Evolutionary conservation across 1,284 basidiomycete genomes (phyloP), one percentile per base, ranked within the genome.

Genomic region (Apiotrichum brassicae): DNA sequence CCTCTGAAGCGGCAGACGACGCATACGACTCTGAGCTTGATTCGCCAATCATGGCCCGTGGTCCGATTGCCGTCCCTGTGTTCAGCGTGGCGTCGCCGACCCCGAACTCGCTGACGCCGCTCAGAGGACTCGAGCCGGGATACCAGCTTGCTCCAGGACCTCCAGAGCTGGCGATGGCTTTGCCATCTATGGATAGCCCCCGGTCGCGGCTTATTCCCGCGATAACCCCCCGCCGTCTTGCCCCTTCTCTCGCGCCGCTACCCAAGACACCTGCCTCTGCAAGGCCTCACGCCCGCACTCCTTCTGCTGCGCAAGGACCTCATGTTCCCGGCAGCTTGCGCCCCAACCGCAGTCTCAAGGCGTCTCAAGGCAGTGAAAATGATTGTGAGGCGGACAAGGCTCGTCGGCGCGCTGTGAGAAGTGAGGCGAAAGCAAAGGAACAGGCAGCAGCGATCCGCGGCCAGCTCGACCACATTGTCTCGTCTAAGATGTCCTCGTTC

Each of bases 41-140:
- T 37, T 70, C 66, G 4, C 65, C 66, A 0, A 23, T 64, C 25
- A 13, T 30, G 3, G 59, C 54, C 13, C 58, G 68, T 16, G 68
- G 63, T 2, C 63, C 62, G 5, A 64, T 67, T 18, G 53, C 66
- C 41, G 64, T 70, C 19, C 68, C 68, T 0, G 37, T 44, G 11
- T 59, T 51, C 37, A 40, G 34, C 3, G 39, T 49, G 16, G 38
- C 43, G 3, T 44, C 49, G 18, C 52, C 48, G 4, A 3, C 26
- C 9, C 19, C 36, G 12, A 1, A 25, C 4, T 8, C 6, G 2
- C 34, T 22, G 14, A 46, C 40, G 6, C 46, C 46, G 1, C 3
- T 49, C 11, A 36, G 50, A 2, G 45, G 40, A 1, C 41, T 46
- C 3, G 49, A 51, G 13, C 46, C 49, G 1, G 20, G n/a, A n/a